Conservation (phyloP, 164 flowering plant species). For the Magnolia officinalis region DNA sequence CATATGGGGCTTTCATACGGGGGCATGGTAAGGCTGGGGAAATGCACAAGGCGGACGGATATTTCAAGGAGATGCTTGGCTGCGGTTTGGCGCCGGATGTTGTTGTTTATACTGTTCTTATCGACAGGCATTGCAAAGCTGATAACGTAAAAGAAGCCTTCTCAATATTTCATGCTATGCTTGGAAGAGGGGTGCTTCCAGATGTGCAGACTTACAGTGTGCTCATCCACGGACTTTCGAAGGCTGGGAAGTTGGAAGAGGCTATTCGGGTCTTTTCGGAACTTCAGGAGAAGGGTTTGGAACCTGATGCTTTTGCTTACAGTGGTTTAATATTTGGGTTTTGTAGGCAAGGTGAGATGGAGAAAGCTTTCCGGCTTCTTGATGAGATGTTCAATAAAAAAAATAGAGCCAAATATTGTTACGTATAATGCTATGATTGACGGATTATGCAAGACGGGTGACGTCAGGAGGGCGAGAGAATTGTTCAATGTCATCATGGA, state of each 20-base stretch:
- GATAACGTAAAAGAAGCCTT: constrained; percentile 45
- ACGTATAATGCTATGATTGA: constrained; percentile 59
- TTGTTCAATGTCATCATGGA: constrained; percentile 39
- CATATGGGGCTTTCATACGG: constrained; percentile 64
- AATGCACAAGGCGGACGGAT: constrained; percentile 45
- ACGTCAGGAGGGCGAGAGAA: constrained; percentile 48
- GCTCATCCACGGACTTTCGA: constrained; percentile 54
- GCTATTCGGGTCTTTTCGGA: constrained; percentile 49
- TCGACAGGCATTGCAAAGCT: constrained; percentile 55
- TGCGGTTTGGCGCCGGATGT: constrained; percentile 51
- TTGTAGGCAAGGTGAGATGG: constrained; percentile 48
- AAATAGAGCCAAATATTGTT: constrained; percentile 52
- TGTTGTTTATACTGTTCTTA: constrained; percentile 39
- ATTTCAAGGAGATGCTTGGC: constrained; percentile 53
- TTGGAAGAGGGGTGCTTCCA: constrained; percentile 40
- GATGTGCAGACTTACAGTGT: constrained; percentile 46
- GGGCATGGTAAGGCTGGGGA: constrained; percentile 54
- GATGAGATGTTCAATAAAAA: constrained; percentile 55
- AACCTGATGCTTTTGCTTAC: constrained; percentile 58
- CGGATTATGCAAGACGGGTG: constrained; percentile 58
- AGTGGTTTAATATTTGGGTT: constrained; percentile 58
- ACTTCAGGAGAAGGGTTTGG: constrained; percentile 43
- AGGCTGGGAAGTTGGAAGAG: constrained; percentile 55
- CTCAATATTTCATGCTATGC: constrained; percentile 40
- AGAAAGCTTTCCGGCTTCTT: constrained; percentile 44